Base-by-base conservation (phyloP, 164 flowering plant genomes). In the Liriodendron chinense region DNA sequence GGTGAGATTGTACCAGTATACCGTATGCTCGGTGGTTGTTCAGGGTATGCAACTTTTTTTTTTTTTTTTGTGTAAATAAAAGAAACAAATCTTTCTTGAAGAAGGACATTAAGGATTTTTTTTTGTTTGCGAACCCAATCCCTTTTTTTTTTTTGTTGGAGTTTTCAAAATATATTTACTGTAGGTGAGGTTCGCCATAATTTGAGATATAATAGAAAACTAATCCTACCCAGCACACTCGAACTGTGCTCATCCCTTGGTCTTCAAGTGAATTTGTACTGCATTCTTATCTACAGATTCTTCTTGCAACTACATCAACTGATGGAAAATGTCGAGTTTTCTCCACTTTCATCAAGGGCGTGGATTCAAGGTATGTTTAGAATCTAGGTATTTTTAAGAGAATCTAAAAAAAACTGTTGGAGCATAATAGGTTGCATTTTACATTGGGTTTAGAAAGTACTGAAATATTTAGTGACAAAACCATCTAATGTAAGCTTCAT, bases 261-360 rank as follows among this genome's bases (percentile, higher is more conserved):
- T 53, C 59, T 14, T 16, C 59, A 14, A 53, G 13, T 53, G 59
- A 53, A 13, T 18, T 63, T 63, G 10, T 63, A 2, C 24, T 63
- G 1, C 6, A 10, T 3, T 21, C 24, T 7, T 64, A 12, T 47
- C 9, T 74, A 65, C 84, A 96, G 99, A 86, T 90, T 80, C 84
- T 96, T 77, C 93, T 96, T 76, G 99, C 99, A 81, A 92, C 99
- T 25, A 88, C 99, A 73, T 92, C 99, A 16, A 92, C 99, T 24
- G 99, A 96, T 88, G 99, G 98, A 78, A 96, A 96, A 83, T 96
- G 99, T 76, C 82, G 99, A 73, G 86, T 96, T 50, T 96, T 96
- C 82, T 90, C 97, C 49, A 94, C 99, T 72, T 94, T 92, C 75
- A 96, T 96, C 71, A 96, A 94, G 88, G 99, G 98, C 74, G 97